Conservation (phyloP, 2,329 filamentous ascomycete genomes). For the Fusarium kyushuense region DNA sequence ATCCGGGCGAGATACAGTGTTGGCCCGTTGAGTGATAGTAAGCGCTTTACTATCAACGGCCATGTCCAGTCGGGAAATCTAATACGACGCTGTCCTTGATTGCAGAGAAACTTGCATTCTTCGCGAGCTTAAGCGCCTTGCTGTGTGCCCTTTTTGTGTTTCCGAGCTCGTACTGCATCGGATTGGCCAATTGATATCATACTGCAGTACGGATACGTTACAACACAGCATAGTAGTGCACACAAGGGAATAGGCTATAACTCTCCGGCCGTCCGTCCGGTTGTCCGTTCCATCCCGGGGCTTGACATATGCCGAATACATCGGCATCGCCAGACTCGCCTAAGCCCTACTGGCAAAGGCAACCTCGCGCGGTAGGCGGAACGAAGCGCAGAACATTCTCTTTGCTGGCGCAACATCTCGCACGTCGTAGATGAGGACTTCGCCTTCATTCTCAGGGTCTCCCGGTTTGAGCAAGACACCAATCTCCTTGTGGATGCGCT, state of each 20-base stretch:
- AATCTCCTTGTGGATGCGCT: slow-evolving; percentile 57
- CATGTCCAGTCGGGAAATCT: slow-evolving; percentile 12
- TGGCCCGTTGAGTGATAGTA: slow-evolving; percentile 35
- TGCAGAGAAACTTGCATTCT: slow-evolving; percentile 29
- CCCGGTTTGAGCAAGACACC: slow-evolving; percentile 57
- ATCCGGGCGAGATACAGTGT: slow-evolving; percentile 29
- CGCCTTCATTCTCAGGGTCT: slow-evolving; percentile 60
- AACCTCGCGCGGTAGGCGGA: slow-evolving; percentile 83
- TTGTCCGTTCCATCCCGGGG: slow-evolving; percentile 17
- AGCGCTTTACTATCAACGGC: slow-evolving; percentile 20
- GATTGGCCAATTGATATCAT: slow-evolving; percentile 17
- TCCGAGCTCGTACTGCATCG: slow-evolving; percentile 16
- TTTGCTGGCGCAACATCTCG: slow-evolving; percentile 93
- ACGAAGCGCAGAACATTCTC: slow-evolving; percentile 96
- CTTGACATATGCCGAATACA: slow-evolving; percentile 29
- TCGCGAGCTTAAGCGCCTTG: slow-evolving; percentile 17
- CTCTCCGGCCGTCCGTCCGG: slow-evolving; percentile 33
- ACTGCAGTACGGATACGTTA: slow-evolving; percentile 11
- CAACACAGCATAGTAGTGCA: slow-evolving; percentile 2
- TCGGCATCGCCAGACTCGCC: slow-evolving; percentile 22
- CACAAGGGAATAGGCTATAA: neutral
- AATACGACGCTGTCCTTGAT: slow-evolving; percentile 30
- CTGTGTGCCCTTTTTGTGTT: slow-evolving; percentile 11
- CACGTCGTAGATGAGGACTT: slow-evolving; percentile 75
- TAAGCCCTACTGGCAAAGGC: slow-evolving; percentile 72